Evolutionary conservation across 176 grass and related monocot genomes (phyloP).

Genomic region (Carex pumila): DNA sequence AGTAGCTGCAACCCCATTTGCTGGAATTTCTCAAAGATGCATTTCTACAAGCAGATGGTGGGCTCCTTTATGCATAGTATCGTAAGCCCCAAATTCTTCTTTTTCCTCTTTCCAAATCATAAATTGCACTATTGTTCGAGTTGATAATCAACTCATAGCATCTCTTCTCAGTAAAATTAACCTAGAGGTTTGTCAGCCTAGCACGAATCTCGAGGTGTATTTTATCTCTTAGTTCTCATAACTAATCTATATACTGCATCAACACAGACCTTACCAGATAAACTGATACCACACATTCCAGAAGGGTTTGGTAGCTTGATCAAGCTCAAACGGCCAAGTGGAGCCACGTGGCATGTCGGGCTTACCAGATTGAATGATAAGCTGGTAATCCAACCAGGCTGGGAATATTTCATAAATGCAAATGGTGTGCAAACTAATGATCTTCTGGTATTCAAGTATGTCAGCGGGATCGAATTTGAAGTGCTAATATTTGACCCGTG

Average conservation of each 20-base stretch:
- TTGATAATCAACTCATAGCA: neutral
- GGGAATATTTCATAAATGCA: neutral
- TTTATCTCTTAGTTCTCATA: neutral
- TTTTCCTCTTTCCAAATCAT: neutral
- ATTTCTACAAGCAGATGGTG: conserved; percentile 19
- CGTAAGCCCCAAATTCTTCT: neutral
- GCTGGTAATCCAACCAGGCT: neutral
- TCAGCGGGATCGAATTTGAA: neutral
- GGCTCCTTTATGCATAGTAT: conserved; percentile 2
- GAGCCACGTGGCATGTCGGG: conserved; percentile 1
- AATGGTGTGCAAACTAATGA: neutral
- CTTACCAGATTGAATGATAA: neutral
- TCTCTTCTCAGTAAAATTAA: neutral
- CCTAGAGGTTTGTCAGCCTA: neutral
- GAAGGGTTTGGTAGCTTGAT: neutral
- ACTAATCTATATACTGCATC: neutral
- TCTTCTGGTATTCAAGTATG: conserved; percentile 20
- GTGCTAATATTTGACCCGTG: conserved; percentile 7
- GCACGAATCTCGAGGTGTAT: neutral
- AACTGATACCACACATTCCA: neutral
- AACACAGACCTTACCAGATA: conserved; percentile 5
- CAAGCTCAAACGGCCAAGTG: conserved; percentile 7
- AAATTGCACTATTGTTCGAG: neutral
- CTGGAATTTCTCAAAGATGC: neutral
- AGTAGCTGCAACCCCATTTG: neutral